Base-by-base conservation (phyloP, 2,329 filamentous ascomycete genomes). In the Sporothrix variecibatus region DNA sequence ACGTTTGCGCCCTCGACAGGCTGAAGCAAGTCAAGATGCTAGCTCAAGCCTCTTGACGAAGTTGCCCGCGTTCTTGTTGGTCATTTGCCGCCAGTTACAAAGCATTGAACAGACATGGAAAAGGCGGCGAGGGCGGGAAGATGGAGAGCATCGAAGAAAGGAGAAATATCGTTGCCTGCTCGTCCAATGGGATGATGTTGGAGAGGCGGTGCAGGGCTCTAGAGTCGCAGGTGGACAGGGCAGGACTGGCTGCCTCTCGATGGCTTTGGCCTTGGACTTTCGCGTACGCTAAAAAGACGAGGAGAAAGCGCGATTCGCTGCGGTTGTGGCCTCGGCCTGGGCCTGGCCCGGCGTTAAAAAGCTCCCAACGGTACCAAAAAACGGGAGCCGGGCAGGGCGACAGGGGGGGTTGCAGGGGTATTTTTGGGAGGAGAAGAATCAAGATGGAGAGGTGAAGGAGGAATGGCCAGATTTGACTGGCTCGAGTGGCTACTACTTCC, bases 91-190 rank as follows among this genome's bases (percentile, higher is more conserved):
- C 56, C 56, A 34, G 15, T 20, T 17, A 62, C 58, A 62, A 38
- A 20, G 15, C 43, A 17, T 20, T 49, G 58, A 20, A 17, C 5
- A 7, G 20, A 5, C 38, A 26, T 28, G 51, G 20, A 23, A 31
- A 65, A 1, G n/a, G 20, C 7, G 58, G 58, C 17, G n/a, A 62
- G 40, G 34, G 58, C 28, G 26, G 12, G 53, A 31, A 31, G 17
- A 20, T 49, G 4, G 11, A 12, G 51, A 12, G 4, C 23, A 56
- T 56, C 51, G 51, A 26, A 9, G 12, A 56, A 56, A 12, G 9
- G 15, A 20, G 43, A 68, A 53, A 69, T 69, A 38, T 69, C 67
- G 67, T 46, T 53, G 67, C 67, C 67, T 69, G 46, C 65, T 68
- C 65, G 28, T 49, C 67, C 17, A 38, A 56, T 15, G 28, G 28